Conservation (phyloP, 2,329 filamentous ascomycete species). For the Cadophora sp. region DNA sequence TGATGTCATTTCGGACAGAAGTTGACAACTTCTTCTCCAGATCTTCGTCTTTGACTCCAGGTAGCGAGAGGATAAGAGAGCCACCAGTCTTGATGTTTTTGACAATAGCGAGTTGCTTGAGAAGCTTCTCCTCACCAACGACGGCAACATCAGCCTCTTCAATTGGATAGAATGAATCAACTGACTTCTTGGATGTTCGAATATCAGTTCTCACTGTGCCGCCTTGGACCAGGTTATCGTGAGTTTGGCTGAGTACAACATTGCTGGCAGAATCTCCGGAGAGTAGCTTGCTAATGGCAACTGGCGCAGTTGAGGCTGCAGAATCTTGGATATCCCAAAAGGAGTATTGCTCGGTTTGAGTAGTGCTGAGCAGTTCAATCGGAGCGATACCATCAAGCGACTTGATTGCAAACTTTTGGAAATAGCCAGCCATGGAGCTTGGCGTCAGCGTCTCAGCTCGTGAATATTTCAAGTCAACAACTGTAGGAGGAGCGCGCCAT, state of each 20-base stretch:
- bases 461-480: constrained; percentile 90
- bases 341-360: constrained; percentile 78
- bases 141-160: constrained; percentile 80
- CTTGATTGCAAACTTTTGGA: constrained; percentile 59
- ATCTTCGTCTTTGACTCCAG: constrained; percentile 85
- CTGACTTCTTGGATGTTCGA: constrained; percentile 79
- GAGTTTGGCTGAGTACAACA: constrained; percentile 66
- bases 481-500: constrained; percentile 65
- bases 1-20: constrained; percentile 72
- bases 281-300: constrained; percentile 62
- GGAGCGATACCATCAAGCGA: constrained; percentile 35
- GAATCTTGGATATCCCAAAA: constrained; percentile 94
- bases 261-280: constrained; percentile 76
- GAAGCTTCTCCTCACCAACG: constrained; percentile 79
- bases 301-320: constrained; percentile 67
- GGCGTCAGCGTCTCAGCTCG: constrained; percentile 66
- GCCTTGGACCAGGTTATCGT: constrained; percentile 72
- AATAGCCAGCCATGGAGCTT: constrained; percentile 56
- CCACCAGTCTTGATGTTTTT: constrained; percentile 73
- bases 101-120: constrained; percentile 79
- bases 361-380: constrained; percentile 57
- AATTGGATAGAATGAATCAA: constrained; percentile 85
- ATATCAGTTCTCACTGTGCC: constrained; percentile 86
- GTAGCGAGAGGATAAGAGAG: constrained; percentile 76
- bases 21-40: constrained; percentile 84